Conservation (phyloP, 2,329 filamentous ascomycete genomes). For the Emmonsia crescens region DNA sequence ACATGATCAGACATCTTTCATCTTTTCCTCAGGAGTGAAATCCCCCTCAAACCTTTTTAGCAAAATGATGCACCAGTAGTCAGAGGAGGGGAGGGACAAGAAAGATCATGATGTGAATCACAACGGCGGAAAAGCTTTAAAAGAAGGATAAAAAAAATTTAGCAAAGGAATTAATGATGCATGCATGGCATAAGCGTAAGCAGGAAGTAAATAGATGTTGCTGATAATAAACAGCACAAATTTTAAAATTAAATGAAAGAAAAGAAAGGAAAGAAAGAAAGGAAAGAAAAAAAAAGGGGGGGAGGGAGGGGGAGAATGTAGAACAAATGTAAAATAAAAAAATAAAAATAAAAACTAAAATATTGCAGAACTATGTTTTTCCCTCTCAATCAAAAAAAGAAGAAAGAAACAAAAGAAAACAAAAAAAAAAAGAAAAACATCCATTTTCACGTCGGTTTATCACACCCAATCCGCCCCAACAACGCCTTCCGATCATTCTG, state of each 20-base stretch:
- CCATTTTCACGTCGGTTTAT: conserved; percentile 16
- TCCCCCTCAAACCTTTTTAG: neutral
- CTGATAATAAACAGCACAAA: neutral
- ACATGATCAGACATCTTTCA: neutral
- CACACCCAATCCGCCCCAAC: conserved; percentile 24
- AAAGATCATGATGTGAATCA: neutral
- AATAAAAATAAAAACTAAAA: neutral
- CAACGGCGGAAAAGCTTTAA: neutral
- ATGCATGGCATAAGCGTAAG: neutral
- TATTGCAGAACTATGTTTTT: neutral
- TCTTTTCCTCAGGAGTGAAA: neutral
- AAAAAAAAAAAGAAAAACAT: neutral
- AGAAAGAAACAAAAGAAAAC: conserved; percentile 8
- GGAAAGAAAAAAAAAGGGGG: too few species aligned
- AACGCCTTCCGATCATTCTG: conserved; percentile 30
- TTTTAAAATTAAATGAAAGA: neutral
- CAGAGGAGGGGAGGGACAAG: too few species aligned
- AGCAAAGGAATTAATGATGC: neutral
- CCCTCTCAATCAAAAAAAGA: neutral
- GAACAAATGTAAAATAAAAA: neutral
- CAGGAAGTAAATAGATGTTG: neutral
- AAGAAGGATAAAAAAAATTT: neutral
- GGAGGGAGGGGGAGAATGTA: neutral
- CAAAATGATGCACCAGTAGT: neutral
- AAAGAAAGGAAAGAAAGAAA: neutral